A percentile compares a stretch with the other conserved stretches of the same genome.
Evolutionary conservation across 2,329 filamentous ascomycete species (phyloP).

Genomic region (Botryotinia narcissicola): DNA sequence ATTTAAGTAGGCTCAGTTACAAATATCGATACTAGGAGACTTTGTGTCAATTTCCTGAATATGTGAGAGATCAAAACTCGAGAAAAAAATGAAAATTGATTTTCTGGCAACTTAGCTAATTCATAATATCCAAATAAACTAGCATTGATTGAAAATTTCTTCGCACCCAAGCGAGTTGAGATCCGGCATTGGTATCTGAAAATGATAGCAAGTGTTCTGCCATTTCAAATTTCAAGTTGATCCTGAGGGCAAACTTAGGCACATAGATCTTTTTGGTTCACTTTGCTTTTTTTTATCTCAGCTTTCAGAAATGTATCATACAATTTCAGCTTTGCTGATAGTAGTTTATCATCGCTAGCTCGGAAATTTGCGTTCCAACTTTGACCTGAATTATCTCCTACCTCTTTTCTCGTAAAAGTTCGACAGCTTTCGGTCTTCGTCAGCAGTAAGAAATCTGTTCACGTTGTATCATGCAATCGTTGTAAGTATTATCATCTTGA

Average conservation of each 20-base stretch:
- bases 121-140: not conserved
- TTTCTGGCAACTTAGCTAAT: not conserved
- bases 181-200: too few relatives aligned
- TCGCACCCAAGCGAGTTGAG: not conserved
- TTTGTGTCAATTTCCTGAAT: not conserved
- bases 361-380: too few relatives aligned
- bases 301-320: too few relatives aligned
- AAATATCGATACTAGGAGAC: not conserved
- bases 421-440: not conserved
- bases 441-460: too few relatives aligned
- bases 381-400: not conserved
- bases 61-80: not conserved
- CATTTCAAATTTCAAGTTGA: not conserved
- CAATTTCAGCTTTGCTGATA: not conserved
- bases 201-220: not conserved
- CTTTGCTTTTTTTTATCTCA: not conserved
- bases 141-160: not conserved
- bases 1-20: not conserved
- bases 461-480: not conserved
- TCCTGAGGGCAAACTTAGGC: not conserved
- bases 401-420: not conserved
- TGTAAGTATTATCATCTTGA: not conserved
- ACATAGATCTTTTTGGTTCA: not conserved
- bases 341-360: not conserved
- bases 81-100: not conserved